Conservation (phyloP, 1,284 basidiomycete genomes). For the Trametes versicolor region DNA sequence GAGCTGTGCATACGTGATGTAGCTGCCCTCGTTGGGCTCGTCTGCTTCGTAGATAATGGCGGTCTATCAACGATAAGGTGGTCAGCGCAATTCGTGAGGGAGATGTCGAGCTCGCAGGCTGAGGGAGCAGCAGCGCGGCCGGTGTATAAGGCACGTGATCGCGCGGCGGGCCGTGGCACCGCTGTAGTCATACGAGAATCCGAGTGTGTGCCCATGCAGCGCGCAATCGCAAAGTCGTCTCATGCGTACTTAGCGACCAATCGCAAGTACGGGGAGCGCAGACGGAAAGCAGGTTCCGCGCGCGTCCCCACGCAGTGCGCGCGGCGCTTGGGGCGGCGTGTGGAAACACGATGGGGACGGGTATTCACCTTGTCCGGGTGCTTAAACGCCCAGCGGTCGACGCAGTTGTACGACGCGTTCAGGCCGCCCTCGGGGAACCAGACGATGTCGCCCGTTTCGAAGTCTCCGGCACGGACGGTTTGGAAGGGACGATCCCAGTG, state of each 20-base stretch:
- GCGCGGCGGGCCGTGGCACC: background rate
- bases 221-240: constrained; percentile 1
- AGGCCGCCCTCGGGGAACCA: constrained; percentile 96
- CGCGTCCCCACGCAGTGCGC: constrained; percentile 5
- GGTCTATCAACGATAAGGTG: constrained; percentile 53
- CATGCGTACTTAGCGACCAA: constrained; percentile 8
- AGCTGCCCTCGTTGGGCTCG: constrained; percentile 85
- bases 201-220: background rate
- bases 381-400: constrained; percentile 95
- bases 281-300: constrained; percentile 21
- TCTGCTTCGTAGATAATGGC: constrained; percentile 99
- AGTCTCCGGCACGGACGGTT: constrained; percentile 87
- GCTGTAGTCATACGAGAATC: background rate
- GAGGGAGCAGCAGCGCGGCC: background rate
- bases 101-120: background rate
- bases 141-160: constrained; percentile 2
- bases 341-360: constrained; percentile 22
- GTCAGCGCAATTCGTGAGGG: background rate
- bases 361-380: constrained; percentile 84
- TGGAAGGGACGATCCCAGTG: constrained; percentile 95
- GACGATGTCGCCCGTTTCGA: constrained; percentile 88
- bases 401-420: constrained; percentile 97
- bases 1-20: constrained; percentile 87
- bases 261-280: constrained; percentile 5
- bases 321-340: constrained; percentile 18